Percentiles rank a stretch among this genome's conserved stretches.
phyloP scores from a whole-genome alignment of 306 rosid species.

The Glycine tomentella region DNA sequence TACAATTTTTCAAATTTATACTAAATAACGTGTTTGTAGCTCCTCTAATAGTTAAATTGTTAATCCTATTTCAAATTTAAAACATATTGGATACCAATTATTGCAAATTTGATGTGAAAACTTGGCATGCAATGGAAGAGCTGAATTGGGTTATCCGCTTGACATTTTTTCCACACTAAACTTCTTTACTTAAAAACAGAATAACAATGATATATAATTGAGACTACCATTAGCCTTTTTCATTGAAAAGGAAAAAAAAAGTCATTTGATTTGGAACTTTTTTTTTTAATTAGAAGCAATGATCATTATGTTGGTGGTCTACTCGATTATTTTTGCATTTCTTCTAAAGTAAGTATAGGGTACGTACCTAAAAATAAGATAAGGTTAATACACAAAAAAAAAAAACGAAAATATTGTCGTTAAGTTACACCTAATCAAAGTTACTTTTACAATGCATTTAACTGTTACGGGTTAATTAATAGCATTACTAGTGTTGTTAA shows the following conservation, averaged over 20 bases:
- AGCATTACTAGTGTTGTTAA: neutral
- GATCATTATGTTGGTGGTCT: conserved; percentile 30
- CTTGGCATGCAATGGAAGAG: conserved; percentile 4
- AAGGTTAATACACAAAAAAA: conserved; percentile 1
- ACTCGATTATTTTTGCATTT: conserved; percentile 12
- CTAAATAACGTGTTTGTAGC: neutral
- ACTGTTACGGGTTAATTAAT: neutral
- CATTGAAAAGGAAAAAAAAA: neutral
- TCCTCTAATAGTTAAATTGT: neutral
- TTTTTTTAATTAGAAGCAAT: conserved; percentile 31
- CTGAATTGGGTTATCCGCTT: conserved; percentile 10
- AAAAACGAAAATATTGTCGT: neutral
- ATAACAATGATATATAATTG: neutral
- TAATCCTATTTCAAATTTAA: neutral
- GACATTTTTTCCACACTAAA: neutral
- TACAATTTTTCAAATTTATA: neutral
- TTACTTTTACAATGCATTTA: neutral
- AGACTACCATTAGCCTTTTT: neutral
- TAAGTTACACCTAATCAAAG: conserved; percentile 29
- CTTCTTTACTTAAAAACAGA: conserved; percentile 7
- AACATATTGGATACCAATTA: neutral
- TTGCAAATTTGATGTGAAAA: conserved; percentile 2
- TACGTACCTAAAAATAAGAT: neutral
- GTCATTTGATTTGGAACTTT: neutral
- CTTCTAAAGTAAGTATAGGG: conserved; percentile 8